Percentiles rank a stretch among this genome's conserved stretches.
Conservation (phyloP, 1,284 basidiomycete species). For the Apiotrichum sp. region DNA sequence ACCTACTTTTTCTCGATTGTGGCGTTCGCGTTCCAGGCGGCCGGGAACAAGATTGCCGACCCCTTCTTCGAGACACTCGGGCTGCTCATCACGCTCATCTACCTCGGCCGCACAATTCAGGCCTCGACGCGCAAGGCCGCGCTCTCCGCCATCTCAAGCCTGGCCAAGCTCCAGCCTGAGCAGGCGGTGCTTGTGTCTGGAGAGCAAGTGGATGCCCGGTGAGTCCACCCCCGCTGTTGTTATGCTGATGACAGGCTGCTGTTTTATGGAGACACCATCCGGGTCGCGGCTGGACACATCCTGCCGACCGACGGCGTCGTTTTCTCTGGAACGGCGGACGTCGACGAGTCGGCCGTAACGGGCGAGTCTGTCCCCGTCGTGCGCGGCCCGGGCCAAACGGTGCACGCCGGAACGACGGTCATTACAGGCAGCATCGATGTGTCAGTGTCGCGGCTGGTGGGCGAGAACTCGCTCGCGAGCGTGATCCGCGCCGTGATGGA, state of each 20-base stretch:
- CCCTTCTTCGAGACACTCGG: conserved; percentile 53
- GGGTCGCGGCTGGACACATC: conserved; percentile 42
- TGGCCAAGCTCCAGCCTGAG: conserved; percentile 39
- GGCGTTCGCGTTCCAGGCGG: conserved; percentile 46
- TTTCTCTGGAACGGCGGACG: conserved; percentile 43
- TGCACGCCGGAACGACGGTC: conserved; percentile 50
- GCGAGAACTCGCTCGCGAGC: conserved; percentile 50
- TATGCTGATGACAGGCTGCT: conserved; percentile 28
- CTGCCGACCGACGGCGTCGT: conserved; percentile 51
- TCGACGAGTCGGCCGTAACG: conserved; percentile 52
- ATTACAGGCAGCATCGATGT: conserved; percentile 46
- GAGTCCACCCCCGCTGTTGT: not conserved
- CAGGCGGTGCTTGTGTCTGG: conserved; percentile 36
- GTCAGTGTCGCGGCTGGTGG: conserved; percentile 44
- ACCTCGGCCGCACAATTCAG: conserved; percentile 49
- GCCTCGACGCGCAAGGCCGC: conserved; percentile 47
- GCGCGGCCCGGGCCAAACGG: conserved; percentile 42
- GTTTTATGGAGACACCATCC: conserved; percentile 47
- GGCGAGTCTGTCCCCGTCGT: conserved; percentile 50
- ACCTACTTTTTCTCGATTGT: conserved; percentile 51
- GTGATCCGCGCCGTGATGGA: conserved; percentile 46
- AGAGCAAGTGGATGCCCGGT: conserved; percentile 19
- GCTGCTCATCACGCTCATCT: conserved; percentile 51
- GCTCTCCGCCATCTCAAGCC: conserved; percentile 40
- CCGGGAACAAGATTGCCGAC: conserved; percentile 42